Base-by-base conservation (phyloP, 768 basidiomycete species). In the Boletus tylopilopsis region DNA sequence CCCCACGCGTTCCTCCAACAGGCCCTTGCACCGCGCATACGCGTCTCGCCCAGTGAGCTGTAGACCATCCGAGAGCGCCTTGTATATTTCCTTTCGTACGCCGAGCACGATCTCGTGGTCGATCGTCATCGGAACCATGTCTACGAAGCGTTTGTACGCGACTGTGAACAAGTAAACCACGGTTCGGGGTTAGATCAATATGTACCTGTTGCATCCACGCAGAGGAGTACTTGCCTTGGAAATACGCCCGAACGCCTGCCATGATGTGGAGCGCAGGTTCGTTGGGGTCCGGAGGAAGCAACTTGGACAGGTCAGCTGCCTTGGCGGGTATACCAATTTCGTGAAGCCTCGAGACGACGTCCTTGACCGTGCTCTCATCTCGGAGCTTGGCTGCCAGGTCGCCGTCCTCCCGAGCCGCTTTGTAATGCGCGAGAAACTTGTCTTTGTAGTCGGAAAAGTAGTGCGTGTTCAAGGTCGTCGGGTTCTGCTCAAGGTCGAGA, bases 191-290 rank as follows among this genome's bases (percentile, higher is more conserved):
- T 6, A 30, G 25, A 5, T n/a, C n/a, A n/a, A n/a, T n/a, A n/a
- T n/a, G 10, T 12, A 29, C n/a, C 7, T 13, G 16, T 6, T 6
- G 33, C 7, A 34, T 30, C 29, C 12, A 30, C n/a, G n/a, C n/a
- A n/a, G n/a, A n/a, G n/a, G n/a, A n/a, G n/a, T 16, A 34, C 38
- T 25, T 57, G 85, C 87, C 86, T 73, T 87, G 83, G 63, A 87
- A 88, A 55, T 88, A 87, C 0, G 82, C 85, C 5, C 84, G 72
- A 2, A 87, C 83, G 47, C 81, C 76, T 0, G 84, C 83, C 84
- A 89, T 87, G 57, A 88, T 84, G 4, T 65, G 56, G 16, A 88
- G 55, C 0, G 81, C 81, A 0, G 76, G 73, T 30, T 81, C 82
- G 71, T 73, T 75, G 2, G 67, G 67, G 50, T 85, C 82, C 0